These are phyloP conservation scores for Alternaria brassicae DNA, from an alignment of 2,329 filamentous ascomycete species.

Conservation along the genomic window DNA sequence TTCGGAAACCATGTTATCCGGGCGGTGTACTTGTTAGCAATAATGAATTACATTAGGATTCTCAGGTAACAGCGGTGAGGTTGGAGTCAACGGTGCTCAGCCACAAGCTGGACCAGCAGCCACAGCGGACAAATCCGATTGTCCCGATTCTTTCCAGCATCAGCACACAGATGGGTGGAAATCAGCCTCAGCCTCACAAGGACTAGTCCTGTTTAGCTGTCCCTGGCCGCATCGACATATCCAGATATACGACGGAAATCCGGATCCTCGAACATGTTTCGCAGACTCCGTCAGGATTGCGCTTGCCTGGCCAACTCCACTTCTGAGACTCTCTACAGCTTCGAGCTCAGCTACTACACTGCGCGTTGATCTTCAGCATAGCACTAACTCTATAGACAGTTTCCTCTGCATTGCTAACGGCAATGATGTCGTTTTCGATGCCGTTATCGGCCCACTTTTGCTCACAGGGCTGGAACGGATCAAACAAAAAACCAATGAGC, in stretches of 20 bases:
- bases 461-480: conserved; percentile 5
- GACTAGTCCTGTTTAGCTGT: conserved; percentile 19
- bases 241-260: conserved; percentile 25
- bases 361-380: conserved; percentile 5
- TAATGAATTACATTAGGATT: neutral
- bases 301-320: conserved; percentile 8
- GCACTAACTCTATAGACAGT: neutral
- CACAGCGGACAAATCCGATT: conserved; percentile 11
- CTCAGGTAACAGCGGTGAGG: conserved; percentile 22
- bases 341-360: conserved; percentile 24
- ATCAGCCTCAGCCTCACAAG: conserved; percentile 25
- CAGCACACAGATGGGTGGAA: conserved; percentile 2
- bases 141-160: neutral
- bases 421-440: conserved; percentile 3
- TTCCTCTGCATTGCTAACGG: neutral
- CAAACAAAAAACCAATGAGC: conserved; percentile 20
- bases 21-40: neutral
- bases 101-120: conserved; percentile 24
- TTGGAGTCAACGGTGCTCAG: conserved; percentile 17
- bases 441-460: conserved; percentile 8
- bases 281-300: conserved; percentile 13
- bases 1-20: neutral
- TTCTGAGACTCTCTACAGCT: neutral
- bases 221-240: conserved; percentile 13
- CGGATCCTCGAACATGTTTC: conserved; percentile 25